A percentile compares a stretch with the other conserved stretches of the same genome.
Evolutionary conservation across 1,284 basidiomycete species (phyloP).

Genomic region (Sparassis latifolia): DNA sequence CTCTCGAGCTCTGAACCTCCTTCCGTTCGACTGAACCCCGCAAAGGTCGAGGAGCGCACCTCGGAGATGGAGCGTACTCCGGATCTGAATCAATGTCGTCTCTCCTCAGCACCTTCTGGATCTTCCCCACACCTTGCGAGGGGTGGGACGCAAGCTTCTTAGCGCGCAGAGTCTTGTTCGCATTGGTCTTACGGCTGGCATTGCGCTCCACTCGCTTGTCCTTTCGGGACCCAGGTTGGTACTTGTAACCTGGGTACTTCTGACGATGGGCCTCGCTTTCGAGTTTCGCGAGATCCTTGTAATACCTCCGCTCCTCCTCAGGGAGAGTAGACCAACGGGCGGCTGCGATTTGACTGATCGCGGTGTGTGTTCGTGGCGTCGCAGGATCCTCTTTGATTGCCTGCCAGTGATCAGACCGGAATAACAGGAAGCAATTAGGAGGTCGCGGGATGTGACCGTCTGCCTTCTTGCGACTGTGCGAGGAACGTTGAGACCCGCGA

Average conservation of each 20-base stretch:
- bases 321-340: conserved; percentile 34
- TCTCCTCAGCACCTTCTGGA: too few species aligned
- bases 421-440: conserved; percentile 82
- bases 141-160: too few species aligned
- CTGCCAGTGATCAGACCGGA: conserved; percentile 64
- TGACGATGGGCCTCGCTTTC: conserved; percentile 44
- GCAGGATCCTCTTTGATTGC: conserved; percentile 33
- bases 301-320: conserved; percentile 31
- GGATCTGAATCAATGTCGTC: too few species aligned
- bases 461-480: conserved; percentile 36
- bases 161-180: too few species aligned
- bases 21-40: too few species aligned
- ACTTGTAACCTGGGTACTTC: conserved; percentile 52
- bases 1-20: too few species aligned
- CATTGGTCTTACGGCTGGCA: conserved; percentile 15
- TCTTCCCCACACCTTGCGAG: too few species aligned
- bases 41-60: too few species aligned
- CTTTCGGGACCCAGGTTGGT: conserved; percentile 34
- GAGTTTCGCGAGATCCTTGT: conserved; percentile 34
- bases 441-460: conserved; percentile 61
- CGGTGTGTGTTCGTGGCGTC: conserved; percentile 38
- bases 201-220: conserved; percentile 25
- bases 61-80: too few species aligned
- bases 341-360: conserved; percentile 46
- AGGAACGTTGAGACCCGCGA: conserved; percentile 20